These are phyloP conservation scores for Suillus variegatus DNA, from an alignment of 768 basidiomycete species.

Conservation along the genomic window DNA sequence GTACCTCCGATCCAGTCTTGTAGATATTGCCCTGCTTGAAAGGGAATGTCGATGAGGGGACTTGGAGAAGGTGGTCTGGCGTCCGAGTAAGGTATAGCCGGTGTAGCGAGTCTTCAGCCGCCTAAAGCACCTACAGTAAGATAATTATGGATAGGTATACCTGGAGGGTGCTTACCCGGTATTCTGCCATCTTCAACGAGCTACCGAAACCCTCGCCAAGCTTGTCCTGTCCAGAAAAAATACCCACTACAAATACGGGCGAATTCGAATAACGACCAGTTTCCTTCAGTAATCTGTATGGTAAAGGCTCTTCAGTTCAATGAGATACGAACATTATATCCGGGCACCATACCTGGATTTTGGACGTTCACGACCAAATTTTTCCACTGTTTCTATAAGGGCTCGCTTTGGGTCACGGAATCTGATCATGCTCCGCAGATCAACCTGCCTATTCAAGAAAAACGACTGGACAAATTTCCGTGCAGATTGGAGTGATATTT, in stretches of 20 bases:
- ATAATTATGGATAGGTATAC: conserved; percentile 13
- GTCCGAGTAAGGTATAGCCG: conserved; percentile 81
- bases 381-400: conserved; percentile 68
- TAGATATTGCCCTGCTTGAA: conserved; percentile 55
- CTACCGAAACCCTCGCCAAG: conserved; percentile 95
- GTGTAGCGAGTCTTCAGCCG: conserved; percentile 83
- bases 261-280: conserved; percentile 90
- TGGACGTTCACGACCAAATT: conserved; percentile 66
- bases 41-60: conserved; percentile 79
- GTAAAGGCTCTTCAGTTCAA: neutral
- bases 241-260: conserved; percentile 94
- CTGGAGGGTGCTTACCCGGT: conserved; percentile 54
- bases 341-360: conserved; percentile 58
- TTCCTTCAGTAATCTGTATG: conserved; percentile 78
- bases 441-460: conserved; percentile 85
- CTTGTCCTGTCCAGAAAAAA: conserved; percentile 80
- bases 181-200: conserved; percentile 94
- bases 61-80: conserved; percentile 63
- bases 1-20: conserved; percentile 42
- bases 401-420: conserved; percentile 83
- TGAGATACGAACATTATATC: neutral
- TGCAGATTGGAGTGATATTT: conserved; percentile 83
- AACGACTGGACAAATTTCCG: conserved; percentile 86
- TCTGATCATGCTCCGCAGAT: conserved; percentile 77
- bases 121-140: conserved; percentile 41